A percentile compares a stretch with the other conserved stretches of the same genome.
Conservation (phyloP, 805 yeast genomes). For the Ogataea allantospora region DNA sequence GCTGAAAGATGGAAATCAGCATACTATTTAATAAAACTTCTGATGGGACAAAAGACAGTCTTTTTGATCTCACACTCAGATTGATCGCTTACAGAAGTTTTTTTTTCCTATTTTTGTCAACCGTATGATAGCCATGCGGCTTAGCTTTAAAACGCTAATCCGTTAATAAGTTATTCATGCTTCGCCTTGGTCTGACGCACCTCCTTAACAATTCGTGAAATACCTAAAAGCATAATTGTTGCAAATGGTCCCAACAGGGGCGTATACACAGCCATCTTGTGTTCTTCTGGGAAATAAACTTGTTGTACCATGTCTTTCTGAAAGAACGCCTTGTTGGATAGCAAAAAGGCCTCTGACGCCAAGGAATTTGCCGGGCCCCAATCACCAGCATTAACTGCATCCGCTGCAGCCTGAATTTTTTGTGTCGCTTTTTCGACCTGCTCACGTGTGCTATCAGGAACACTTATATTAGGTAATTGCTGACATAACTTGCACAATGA, state of each 20-base stretch:
- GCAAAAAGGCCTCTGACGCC: slow-evolving; percentile 53
- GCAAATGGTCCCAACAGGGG: slow-evolving; percentile 87
- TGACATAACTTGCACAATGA: slow-evolving; percentile 69
- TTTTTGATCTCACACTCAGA: too few species aligned
- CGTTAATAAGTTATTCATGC: not conserved
- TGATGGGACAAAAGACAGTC: too few species aligned
- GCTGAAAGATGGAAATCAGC: slow-evolving; percentile 4
- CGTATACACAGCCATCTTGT: slow-evolving; percentile 87
- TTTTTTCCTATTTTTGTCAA: too few species aligned
- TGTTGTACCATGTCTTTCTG: slow-evolving; percentile 95
- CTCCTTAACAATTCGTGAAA: slow-evolving; percentile 38
- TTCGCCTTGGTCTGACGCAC: slow-evolving; percentile 4
- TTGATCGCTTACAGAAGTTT: slow-evolving; percentile 3
- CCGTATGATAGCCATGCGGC: slow-evolving; percentile 2
- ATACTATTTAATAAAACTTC: not conserved
- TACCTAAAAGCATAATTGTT: slow-evolving; percentile 57
- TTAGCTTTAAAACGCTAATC: not conserved
- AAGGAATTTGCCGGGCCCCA: slow-evolving; percentile 38
- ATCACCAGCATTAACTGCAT: slow-evolving; percentile 29
- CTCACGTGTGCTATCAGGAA: slow-evolving; percentile 67
- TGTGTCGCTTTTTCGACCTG: slow-evolving; percentile 55
- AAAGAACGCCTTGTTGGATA: slow-evolving; percentile 79
- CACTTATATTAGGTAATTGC: slow-evolving; percentile 74
- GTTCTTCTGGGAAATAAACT: slow-evolving; percentile 92
- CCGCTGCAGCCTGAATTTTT: slow-evolving; percentile 39